Conservation (phyloP, 1,284 basidiomycete genomes). For the Sporisorium sorghi region DNA sequence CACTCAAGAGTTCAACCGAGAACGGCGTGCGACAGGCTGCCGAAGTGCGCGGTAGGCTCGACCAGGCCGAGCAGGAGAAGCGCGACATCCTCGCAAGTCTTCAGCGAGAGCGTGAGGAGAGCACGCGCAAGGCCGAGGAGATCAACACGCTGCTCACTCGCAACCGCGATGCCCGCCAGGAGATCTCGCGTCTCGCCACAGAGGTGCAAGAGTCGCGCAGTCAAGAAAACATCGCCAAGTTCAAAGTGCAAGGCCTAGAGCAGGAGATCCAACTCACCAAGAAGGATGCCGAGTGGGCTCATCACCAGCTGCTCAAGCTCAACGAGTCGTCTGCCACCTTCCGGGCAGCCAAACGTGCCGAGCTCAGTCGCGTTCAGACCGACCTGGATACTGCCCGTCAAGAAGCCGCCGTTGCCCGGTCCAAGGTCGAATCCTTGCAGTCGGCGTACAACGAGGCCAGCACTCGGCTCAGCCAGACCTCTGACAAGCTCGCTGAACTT, state of each 20-base stretch:
- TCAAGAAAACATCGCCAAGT: slow-evolving; percentile 71
- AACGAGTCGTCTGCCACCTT: slow-evolving; percentile 50
- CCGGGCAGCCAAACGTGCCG: slow-evolving; percentile 73
- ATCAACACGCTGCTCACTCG: slow-evolving; percentile 48
- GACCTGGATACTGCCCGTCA: slow-evolving; percentile 78
- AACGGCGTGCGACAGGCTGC: slow-evolving; percentile 48
- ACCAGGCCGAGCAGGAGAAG: slow-evolving; percentile 64
- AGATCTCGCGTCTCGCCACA: slow-evolving; percentile 53
- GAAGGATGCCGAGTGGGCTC: slow-evolving; percentile 77
- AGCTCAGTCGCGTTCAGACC: slow-evolving; percentile 79
- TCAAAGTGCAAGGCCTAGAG: slow-evolving; percentile 80
- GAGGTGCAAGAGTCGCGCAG: slow-evolving; percentile 59
- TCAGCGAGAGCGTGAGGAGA: slow-evolving; percentile 63
- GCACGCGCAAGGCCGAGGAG: slow-evolving; percentile 59
- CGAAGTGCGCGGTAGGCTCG: slow-evolving; percentile 47
- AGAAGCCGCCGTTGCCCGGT: slow-evolving; percentile 75
- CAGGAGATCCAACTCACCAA: slow-evolving; percentile 82
- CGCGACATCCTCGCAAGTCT: slow-evolving; percentile 62
- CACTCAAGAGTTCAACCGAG: slow-evolving; percentile 45
- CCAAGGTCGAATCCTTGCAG: slow-evolving; percentile 78
- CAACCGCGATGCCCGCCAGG: slow-evolving; percentile 55
- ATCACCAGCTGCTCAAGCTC: slow-evolving; percentile 57
- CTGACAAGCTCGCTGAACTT: slow-evolving; percentile 79
- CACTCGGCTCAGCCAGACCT: slow-evolving; percentile 78
- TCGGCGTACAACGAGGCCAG: slow-evolving; percentile 77